Evolutionary conservation across 306 rosid species (phyloP).

Genomic region (Trifolium subterraneum): DNA sequence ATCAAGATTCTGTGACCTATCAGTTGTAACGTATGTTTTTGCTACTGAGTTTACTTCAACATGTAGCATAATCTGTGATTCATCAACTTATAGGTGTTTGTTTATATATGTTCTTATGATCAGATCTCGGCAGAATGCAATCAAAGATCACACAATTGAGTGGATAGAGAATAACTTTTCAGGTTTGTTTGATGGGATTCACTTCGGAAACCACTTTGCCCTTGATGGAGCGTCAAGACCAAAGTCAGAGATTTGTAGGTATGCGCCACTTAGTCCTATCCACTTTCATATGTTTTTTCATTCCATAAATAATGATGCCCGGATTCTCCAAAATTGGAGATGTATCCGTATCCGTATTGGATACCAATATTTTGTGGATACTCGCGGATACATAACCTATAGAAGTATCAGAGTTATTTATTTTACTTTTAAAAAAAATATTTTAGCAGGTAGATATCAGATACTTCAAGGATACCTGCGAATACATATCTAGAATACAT

Average conservation of each 20-base stretch:
- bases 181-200: conserved; percentile 84
- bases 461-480: not conserved
- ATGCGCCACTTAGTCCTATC: conserved; percentile 29
- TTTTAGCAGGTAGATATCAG: not conserved
- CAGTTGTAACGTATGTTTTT: conserved; percentile 81
- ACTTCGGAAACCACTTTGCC: conserved; percentile 94
- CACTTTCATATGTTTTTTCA: not conserved
- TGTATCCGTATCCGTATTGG: too few relatives aligned
- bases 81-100: conserved; percentile 36
- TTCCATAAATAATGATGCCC: not conserved
- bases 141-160: conserved; percentile 85
- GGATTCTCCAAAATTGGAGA: too few relatives aligned
- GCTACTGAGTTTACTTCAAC: conserved; percentile 34
- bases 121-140: conserved; percentile 86
- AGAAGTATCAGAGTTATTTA: too few relatives aligned
- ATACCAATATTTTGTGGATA: too few relatives aligned
- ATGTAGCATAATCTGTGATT: conserved; percentile 1
- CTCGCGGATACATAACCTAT: too few relatives aligned
- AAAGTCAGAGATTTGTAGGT: conserved; percentile 92
- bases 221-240: conserved; percentile 77
- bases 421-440: too few relatives aligned
- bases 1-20: conserved; percentile 74
- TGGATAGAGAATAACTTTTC: conserved; percentile 81
- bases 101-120: conserved; percentile 24
- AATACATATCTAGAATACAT: too few relatives aligned